Percentiles rank a stretch among this genome's conserved stretches.
Evolutionary conservation across 1,284 basidiomycete genomes (phyloP).

Genomic region (Leccinum pachyderme): DNA sequence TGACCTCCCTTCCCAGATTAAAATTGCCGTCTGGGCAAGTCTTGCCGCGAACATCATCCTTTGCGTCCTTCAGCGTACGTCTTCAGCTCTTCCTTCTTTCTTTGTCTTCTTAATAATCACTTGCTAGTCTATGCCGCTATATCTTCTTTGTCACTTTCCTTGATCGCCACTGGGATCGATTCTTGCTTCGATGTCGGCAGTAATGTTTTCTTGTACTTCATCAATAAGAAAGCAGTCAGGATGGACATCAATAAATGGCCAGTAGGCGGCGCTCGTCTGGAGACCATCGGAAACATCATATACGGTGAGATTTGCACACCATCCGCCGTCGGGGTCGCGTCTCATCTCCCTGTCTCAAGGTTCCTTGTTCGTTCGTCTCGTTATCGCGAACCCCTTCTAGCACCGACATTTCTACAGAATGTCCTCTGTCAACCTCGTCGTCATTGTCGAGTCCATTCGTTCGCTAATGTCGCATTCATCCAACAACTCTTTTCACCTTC

Average conservation of each 20-base stretch:
- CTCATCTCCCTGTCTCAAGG: conserved; percentile 42
- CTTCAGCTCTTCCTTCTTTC: neutral
- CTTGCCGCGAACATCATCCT: conserved; percentile 74
- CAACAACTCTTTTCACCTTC: conserved; percentile 71
- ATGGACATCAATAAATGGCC: conserved; percentile 89
- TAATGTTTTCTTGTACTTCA: conserved; percentile 81
- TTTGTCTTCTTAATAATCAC: neutral
- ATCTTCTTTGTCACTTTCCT: conserved; percentile 80
- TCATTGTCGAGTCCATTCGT: conserved; percentile 82
- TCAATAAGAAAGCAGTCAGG: conserved; percentile 72
- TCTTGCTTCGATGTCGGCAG: conserved; percentile 90
- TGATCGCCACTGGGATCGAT: conserved; percentile 89
- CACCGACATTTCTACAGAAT: conserved; percentile 51
- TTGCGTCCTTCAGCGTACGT: conserved; percentile 65
- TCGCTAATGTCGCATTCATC: conserved; percentile 62
- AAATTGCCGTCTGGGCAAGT: conserved; percentile 85
- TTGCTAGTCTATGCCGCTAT: conserved; percentile 82
- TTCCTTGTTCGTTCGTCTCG: conserved; percentile 55
- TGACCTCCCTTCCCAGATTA: conserved; percentile 51
- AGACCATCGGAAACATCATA: conserved; percentile 89
- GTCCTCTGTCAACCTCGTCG: conserved; percentile 81
- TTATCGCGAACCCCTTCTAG: neutral
- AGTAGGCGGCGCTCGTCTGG: conserved; percentile 85
- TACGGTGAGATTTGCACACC: conserved; percentile 57
- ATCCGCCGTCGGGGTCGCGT: neutral